Conservation (phyloP, 2,329 filamentous ascomycete genomes). For the Phyllosticta citriasiana region DNA sequence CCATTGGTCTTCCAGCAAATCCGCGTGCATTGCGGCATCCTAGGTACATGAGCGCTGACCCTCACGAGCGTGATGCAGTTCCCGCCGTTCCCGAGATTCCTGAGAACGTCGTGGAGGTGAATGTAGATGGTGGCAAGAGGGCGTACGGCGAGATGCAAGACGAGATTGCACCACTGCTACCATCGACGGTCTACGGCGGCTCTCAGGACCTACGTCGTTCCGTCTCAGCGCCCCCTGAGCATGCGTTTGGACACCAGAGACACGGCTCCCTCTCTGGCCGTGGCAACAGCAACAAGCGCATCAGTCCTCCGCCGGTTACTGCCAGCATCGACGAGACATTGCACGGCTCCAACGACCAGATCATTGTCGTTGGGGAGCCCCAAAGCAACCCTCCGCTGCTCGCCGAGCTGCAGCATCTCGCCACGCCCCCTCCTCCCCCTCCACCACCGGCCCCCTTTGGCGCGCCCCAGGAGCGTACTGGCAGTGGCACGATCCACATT, state of each 20-base stretch:
- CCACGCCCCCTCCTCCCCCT: conserved; percentile 42
- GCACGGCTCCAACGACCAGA: conserved; percentile 30
- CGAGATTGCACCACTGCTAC: conserved; percentile 37
- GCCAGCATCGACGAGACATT: conserved; percentile 47
- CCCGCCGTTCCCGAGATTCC: conserved; percentile 50
- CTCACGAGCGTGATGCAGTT: conserved; percentile 38
- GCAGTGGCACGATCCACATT: conserved; percentile 35
- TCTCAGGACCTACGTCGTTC: conserved; percentile 29
- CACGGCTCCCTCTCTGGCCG: conserved; percentile 28
- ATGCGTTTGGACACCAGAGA: conserved; percentile 21
- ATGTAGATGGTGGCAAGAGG: conserved; percentile 7
- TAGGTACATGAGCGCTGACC: conserved; percentile 54
- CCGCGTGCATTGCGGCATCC: conserved; percentile 82
- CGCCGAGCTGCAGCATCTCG: conserved; percentile 52
- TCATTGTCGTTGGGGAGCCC: conserved; percentile 34
- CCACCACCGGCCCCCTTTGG: conserved; percentile 28
- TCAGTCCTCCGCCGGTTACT: conserved; percentile 32
- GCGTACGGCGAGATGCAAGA: conserved; percentile 29
- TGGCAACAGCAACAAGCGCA: conserved; percentile 25
- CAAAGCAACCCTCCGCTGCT: conserved; percentile 39
- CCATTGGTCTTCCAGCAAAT: conserved; percentile 77
- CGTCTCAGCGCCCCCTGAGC: conserved; percentile 40
- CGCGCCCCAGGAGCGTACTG: conserved; percentile 12
- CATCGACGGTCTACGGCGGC: conserved; percentile 36
- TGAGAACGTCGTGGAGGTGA: conserved; percentile 28